Evolutionary conservation across 306 rosid species (phyloP), one percentile per base, ranked within the genome.

Genomic region (Malus sylvestris): DNA sequence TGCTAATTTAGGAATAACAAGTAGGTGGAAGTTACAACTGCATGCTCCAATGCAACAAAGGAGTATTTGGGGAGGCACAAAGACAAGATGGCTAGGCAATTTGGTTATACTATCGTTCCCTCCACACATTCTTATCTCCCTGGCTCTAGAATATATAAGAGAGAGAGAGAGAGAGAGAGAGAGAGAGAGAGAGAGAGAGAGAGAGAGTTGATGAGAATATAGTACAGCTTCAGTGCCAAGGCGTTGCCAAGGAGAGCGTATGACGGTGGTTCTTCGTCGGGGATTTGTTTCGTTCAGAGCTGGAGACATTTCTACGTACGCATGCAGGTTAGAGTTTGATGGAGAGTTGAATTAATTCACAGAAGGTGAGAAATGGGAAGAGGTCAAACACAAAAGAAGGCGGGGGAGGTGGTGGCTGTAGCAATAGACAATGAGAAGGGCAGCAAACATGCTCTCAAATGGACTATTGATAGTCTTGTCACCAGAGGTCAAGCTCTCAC

Each of bases 391-490:
- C 91, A 85, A 51, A 89, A 87, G 79, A 82, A 4, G 3, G 76
- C 57, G 67, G 80, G 0, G 93, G 84, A 22, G 66, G 63, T 44
- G 20, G 96, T 94, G 10, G 96, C 94, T 0, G 96, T 94, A 68
- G 97, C 98, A 1, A 81, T 94, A 23, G 91, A 91, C 53, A 88
- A 81, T 32, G 96, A 89, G 82, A 91, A 89, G 70, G 82, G 87
- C 66, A 90, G 96, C 77, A 95, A 90, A 70, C 80, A 76, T 29
- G 98, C 98, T 68, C 81, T 91, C 10, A 94, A 90, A 85, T 94
- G 97, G 97, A 84, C 97, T 0, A 83, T 91, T 20, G 49, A 44
- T 44, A 10, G 49, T 10, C 49, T 10, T 44, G 49, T 44, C 49
- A 44, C 49, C 49, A 44, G 49, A 73, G 96, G 91, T 53, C 97